These are phyloP conservation scores for Zygosaccharomyces sapae DNA, from an alignment of 1,139 yeast genomes.

Conservation along the genomic window DNA sequence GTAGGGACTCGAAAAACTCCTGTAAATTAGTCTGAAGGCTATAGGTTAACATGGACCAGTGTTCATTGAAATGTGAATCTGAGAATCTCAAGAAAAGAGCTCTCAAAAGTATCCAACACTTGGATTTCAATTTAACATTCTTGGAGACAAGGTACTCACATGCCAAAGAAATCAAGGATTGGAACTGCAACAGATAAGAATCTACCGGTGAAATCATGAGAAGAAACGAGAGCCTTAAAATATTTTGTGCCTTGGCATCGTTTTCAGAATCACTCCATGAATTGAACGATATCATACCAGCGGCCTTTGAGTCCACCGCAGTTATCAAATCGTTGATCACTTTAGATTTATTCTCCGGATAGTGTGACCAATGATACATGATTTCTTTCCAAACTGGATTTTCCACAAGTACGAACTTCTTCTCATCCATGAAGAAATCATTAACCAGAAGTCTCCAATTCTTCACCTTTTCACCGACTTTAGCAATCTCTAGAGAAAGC, in stretches of 20 bases:
- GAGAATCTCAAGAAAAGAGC: constrained; percentile 59
- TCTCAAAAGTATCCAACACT: constrained; percentile 51
- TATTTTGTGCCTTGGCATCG: constrained; percentile 25
- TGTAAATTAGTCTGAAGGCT: constrained; percentile 54
- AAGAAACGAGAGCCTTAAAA: constrained; percentile 50
- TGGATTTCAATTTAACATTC: constrained; percentile 23
- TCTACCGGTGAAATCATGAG: constrained; percentile 59
- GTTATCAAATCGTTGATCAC: constrained; percentile 28
- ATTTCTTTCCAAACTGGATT: constrained; percentile 24
- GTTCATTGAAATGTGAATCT: constrained; percentile 58
- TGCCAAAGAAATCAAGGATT: constrained; percentile 24
- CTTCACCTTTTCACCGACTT: constrained; percentile 40
- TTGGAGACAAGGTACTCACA: constrained; percentile 29
- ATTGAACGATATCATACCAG: constrained; percentile 31
- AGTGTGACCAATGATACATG: constrained; percentile 32
- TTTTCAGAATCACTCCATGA: constrained; percentile 33
- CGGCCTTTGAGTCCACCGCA: constrained; percentile 26
- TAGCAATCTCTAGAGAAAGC: constrained; percentile 35
- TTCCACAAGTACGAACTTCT: constrained; percentile 20
- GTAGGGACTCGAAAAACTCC: constrained; percentile 39
- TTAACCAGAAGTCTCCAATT: constrained; percentile 50
- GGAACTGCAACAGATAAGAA: constrained; percentile 43
- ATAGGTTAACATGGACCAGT: constrained; percentile 68
- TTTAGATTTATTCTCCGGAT: constrained; percentile 45
- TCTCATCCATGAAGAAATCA: constrained; percentile 51